A percentile compares a stretch with the other conserved stretches of the same genome.
Evolutionary conservation across 2,329 filamentous ascomycete species (phyloP).

Genomic region (Ceratocystiopsis minuta): DNA sequence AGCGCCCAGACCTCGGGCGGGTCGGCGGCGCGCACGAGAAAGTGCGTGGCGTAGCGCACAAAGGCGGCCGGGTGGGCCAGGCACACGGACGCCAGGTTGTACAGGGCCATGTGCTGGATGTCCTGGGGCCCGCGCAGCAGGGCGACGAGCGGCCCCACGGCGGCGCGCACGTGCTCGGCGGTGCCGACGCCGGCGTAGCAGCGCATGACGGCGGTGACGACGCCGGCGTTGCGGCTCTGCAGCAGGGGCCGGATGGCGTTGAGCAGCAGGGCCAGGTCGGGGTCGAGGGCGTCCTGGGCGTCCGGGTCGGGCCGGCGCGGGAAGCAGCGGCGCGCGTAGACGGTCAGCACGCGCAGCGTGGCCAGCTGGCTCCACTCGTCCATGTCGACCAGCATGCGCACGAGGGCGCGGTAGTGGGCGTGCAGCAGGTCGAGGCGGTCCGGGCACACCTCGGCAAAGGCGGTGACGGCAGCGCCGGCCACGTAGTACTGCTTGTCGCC

Average conservation of each 20-base stretch:
- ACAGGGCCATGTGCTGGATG: slow-evolving; percentile 75
- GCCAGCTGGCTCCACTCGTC: slow-evolving; percentile 95
- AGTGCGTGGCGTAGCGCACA: slow-evolving; percentile 74
- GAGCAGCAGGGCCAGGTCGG: slow-evolving; percentile 67
- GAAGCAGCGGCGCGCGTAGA: slow-evolving; percentile 78
- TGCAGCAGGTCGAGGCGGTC: slow-evolving; percentile 79
- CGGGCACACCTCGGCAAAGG: slow-evolving; percentile 79
- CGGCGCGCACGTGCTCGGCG: slow-evolving; percentile 51
- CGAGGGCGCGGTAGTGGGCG: slow-evolving; percentile 66
- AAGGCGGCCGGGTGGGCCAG: slow-evolving; percentile 62
- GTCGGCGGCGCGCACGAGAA: slow-evolving; percentile 68
- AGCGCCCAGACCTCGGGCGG: slow-evolving; percentile 69
- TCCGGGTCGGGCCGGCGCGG: slow-evolving; percentile 33
- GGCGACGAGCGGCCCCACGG: slow-evolving; percentile 71
- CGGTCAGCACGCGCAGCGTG: slow-evolving; percentile 61
- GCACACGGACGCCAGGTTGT: slow-evolving; percentile 90
- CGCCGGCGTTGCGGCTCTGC: slow-evolving; percentile 81
- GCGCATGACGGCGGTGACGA: slow-evolving; percentile 72
- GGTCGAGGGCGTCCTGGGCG: slow-evolving; percentile 44
- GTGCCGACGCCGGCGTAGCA: slow-evolving; percentile 77
- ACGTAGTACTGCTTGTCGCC: slow-evolving; percentile 93
- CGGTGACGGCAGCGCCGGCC: slow-evolving; percentile 78
- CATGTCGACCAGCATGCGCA: slow-evolving; percentile 93
- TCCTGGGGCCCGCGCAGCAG: slow-evolving; percentile 71
- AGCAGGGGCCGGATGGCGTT: slow-evolving; percentile 68